These are phyloP conservation scores for Erodium moschatum DNA, from an alignment of 441 rosid species.

Conservation along the genomic window DNA sequence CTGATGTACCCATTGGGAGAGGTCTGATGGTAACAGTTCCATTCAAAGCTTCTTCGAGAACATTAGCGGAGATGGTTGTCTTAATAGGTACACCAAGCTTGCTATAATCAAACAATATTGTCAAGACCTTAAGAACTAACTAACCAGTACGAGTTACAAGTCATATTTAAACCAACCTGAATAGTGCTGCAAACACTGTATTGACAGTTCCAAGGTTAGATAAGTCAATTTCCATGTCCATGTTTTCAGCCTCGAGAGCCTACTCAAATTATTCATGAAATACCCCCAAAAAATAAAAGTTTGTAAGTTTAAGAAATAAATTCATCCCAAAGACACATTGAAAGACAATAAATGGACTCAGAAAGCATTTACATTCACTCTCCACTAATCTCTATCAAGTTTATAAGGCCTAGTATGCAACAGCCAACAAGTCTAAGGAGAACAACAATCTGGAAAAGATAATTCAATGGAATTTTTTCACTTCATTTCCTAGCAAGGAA, in stretches of 20 bases:
- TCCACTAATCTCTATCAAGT: no score
- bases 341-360: no score
- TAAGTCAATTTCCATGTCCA: conserved; percentile 96
- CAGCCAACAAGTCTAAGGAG: no score
- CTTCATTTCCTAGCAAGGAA: not conserved
- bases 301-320: not conserved
- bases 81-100: conserved; percentile 98
- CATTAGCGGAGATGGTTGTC: conserved; percentile 89
- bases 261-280: conserved; percentile 25
- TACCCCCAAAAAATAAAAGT: not conserved
- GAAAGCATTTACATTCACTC: no score
- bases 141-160: conserved; percentile 6
- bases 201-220: conserved; percentile 95
- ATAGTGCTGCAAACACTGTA: conserved; percentile 95
- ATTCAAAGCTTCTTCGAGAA: conserved; percentile 87
- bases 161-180: conserved; percentile 41
- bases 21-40: conserved; percentile 96
- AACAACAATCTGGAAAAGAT: not conserved
- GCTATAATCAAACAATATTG: conserved; percentile 28
- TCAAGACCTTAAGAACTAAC: no score
- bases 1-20: conserved; percentile 90
- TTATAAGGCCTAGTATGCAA: no score
- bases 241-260: conserved; percentile 79
- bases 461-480: not conserved
- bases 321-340: no score